Base-by-base conservation (phyloP, 208 protist genomes). In the Leishmania tropica region DNA sequence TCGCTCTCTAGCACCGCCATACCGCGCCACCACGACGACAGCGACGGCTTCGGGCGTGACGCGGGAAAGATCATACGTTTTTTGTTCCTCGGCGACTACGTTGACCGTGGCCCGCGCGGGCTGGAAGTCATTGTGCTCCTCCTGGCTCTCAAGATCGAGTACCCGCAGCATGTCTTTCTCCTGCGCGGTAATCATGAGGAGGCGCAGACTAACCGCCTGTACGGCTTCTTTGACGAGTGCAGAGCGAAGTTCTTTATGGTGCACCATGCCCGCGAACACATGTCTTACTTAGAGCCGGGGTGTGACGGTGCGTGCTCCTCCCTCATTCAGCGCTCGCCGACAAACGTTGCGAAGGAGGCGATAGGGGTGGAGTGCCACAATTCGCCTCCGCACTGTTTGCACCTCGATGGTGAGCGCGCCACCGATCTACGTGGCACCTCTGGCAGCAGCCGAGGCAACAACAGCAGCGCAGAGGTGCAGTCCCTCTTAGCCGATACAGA, bases 11-110 rank as follows among this genome's bases (percentile, higher is more conserved):
- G 42, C 47, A 37, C 45, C 6, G 17, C 77, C 11, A 65, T 31
- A 0, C n/a, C 60, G 74, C 76, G 58, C 54, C 56, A 56, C 37
- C 64, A 48, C 54, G 70, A 79, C 28, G 53, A 86, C 56, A 54
- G 37, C 45, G 67, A 54, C 71, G 81, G 76, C n/a, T 73, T 80
- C 19, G 17, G 0, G 47, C 72, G 37, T 11, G 58, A 67, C n/a
- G 24, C 72, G 3, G 73, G 58, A 45, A 86, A 85, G 80, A 88
- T 81, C 31, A 87, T 87, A 42, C 90, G 91, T 21, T 98, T 98
- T 84, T 88, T 99, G n/a, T 99, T 99, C 85, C 93, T 99, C 62
- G 98, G 99, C 53, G 98, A 99, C 84, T 99, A 99, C 83, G 99
- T 99, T 13, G 99, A 99, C 84, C 93, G 98, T 68, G 98, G 98